Evolutionary conservation across 148 eudicot genomes (phyloP).

Genomic region (Arctostaphylos glauca): DNA sequence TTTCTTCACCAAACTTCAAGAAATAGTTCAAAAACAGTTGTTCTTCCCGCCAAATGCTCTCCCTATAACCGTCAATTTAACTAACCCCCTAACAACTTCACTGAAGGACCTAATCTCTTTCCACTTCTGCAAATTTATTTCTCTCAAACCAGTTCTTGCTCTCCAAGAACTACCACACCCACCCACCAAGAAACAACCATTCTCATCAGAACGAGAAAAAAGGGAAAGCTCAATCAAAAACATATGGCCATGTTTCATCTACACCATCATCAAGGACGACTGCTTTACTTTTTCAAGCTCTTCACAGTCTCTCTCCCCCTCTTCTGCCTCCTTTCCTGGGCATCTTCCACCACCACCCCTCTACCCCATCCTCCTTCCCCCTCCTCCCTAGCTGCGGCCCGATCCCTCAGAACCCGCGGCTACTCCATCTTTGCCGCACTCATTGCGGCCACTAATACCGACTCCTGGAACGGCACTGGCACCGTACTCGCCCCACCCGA

Average conservation of each 20-base stretch:
- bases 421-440: constrained; percentile 25
- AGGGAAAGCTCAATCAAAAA: background rate
- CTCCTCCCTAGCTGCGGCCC: constrained; percentile 22
- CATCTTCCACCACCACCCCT: constrained; percentile 13
- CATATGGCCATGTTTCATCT: constrained; percentile 6
- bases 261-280: background rate
- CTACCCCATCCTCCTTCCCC: constrained; percentile 17
- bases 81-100: background rate
- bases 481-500: constrained; percentile 30
- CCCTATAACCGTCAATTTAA: background rate
- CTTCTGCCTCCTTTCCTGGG: constrained; percentile 24
- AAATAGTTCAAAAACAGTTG: background rate
- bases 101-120: background rate
- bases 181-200: background rate
- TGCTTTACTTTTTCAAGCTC: background rate
- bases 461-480: constrained; percentile 25
- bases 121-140: background rate
- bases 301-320: constrained; percentile 14
- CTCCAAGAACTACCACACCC: constrained; percentile 4
- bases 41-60: constrained; percentile 13
- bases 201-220: background rate
- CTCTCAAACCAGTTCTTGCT: constrained; percentile 10
- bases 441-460: constrained; percentile 10
- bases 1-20: background rate
- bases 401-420: constrained; percentile 22